These are phyloP conservation scores for Moricandia moricandioides DNA, from an alignment of 345 rosid genomes.

Conservation along the genomic window DNA sequence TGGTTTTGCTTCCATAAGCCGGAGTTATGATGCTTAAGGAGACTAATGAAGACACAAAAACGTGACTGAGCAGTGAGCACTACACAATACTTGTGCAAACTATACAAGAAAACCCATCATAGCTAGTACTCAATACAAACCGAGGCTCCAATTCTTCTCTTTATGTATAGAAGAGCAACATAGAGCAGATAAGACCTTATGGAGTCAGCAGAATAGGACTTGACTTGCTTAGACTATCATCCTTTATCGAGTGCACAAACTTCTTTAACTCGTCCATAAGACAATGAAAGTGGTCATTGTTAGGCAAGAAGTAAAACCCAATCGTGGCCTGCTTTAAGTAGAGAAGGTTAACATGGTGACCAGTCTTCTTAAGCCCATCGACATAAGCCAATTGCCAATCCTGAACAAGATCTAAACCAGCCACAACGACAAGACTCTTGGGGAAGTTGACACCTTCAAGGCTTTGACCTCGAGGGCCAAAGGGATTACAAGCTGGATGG, in stretches of 20 bases:
- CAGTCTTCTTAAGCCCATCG: constrained; percentile 55
- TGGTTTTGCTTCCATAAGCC: constrained; percentile 12
- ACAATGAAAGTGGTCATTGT: constrained; percentile 71
- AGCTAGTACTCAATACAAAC: constrained; percentile 1
- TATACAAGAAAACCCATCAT: background rate
- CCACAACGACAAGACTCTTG: constrained; percentile 83
- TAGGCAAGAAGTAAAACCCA: constrained; percentile 94
- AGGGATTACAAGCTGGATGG: constrained; percentile 92
- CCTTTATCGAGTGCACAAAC: constrained; percentile 54
- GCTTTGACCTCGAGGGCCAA: constrained; percentile 66
- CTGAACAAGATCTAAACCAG: constrained; percentile 88
- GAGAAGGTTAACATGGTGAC: constrained; percentile 67
- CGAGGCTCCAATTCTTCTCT: constrained; percentile 28
- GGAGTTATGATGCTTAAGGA: background rate
- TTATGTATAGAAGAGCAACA: constrained; percentile 32
- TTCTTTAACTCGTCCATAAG: constrained; percentile 81
- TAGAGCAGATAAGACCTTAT: constrained; percentile 25
- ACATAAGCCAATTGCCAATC: constrained; percentile 94
- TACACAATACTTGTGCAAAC: constrained; percentile 12
- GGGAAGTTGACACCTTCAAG: constrained; percentile 59
- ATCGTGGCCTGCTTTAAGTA: constrained; percentile 75
- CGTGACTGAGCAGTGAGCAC: constrained; percentile 9
- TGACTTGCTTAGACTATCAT: constrained; percentile 38
- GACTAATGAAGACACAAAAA: constrained; percentile 19
- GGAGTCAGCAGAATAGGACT: constrained; percentile 32